Percentiles rank a stretch among this genome's conserved stretches.
phyloP scores from a whole-genome alignment of 139 green algal genomes.

The Chlorella sp. region DNA sequence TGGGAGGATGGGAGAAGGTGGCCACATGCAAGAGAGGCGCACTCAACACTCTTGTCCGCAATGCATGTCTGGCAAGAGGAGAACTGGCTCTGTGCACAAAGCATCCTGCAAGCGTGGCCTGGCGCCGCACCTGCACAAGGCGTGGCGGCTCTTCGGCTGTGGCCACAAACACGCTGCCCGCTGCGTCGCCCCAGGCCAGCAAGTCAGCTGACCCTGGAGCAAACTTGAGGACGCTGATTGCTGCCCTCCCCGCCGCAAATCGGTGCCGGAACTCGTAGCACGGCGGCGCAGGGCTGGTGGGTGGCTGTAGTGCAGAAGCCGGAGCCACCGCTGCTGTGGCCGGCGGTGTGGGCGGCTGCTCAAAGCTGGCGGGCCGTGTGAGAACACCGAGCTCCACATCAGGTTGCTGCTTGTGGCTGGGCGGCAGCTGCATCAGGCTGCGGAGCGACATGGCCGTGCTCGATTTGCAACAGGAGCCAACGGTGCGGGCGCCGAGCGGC shows the following conservation, averaged over 20 bases:
- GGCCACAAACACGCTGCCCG: constrained; percentile 15
- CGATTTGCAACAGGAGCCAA: no score
- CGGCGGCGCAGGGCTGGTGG: neutral
- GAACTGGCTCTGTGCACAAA: no score
- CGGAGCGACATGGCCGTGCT: neutral
- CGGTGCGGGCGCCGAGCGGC: no score
- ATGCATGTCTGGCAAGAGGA: no score
- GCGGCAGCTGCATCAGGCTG: neutral
- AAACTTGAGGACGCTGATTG: constrained; percentile 18
- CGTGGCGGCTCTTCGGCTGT: neutral
- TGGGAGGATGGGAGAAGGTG: no score
- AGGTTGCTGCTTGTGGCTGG: no score
- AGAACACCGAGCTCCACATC: no score
- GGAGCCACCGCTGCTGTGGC: neutral
- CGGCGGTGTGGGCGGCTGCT: neutral
- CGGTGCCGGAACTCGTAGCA: neutral
- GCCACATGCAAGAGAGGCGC: no score
- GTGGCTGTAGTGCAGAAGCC: neutral
- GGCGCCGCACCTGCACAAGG: constrained; percentile 6
- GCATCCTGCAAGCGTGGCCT: no score
- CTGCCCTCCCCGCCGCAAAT: neutral
- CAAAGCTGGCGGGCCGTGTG: neutral
- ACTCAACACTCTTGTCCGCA: no score
- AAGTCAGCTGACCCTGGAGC: constrained; percentile 4
- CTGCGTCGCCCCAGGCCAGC: constrained; percentile 6